phyloP scores from a whole-genome alignment of 129 eudicot genomes.

The Calendula officinalis region DNA sequence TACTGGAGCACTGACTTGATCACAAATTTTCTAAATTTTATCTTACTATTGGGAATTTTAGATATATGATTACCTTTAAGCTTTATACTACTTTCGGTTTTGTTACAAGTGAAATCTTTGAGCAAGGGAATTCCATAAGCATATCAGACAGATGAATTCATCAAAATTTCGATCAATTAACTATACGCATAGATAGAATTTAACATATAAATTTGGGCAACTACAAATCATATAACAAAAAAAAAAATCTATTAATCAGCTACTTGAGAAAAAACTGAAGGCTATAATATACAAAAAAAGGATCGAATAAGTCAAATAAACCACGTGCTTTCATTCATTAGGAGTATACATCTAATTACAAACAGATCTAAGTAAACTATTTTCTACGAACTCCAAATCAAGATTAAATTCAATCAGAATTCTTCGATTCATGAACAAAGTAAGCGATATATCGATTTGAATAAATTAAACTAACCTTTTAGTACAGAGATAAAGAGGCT shows the following conservation, averaged over 20 bases:
- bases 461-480: slow-evolving; percentile 24
- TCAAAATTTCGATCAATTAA: slow-evolving; percentile 5
- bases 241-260: slow-evolving; percentile 3
- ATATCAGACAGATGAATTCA: background rate
- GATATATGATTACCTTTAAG: too few species aligned
- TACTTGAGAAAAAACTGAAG: background rate
- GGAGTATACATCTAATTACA: slow-evolving; percentile 3
- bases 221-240: background rate
- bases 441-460: background rate
- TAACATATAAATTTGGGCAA: background rate
- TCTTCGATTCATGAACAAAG: slow-evolving; percentile 3
- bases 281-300: background rate
- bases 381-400: slow-evolving; percentile 14
- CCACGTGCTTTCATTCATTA: background rate
- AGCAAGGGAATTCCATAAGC: slow-evolving; percentile 1
- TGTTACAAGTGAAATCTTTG: too few species aligned
- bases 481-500: slow-evolving; percentile 10
- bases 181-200: background rate
- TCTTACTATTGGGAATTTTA: background rate
- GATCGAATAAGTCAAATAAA: background rate
- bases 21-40: background rate
- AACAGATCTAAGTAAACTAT: slow-evolving; percentile 18
- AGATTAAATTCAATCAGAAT: background rate
- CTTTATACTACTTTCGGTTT: background rate
- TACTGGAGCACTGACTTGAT: background rate